Base-by-base conservation (phyloP, 1,284 basidiomycete genomes). In the Pholiota adiposa region DNA sequence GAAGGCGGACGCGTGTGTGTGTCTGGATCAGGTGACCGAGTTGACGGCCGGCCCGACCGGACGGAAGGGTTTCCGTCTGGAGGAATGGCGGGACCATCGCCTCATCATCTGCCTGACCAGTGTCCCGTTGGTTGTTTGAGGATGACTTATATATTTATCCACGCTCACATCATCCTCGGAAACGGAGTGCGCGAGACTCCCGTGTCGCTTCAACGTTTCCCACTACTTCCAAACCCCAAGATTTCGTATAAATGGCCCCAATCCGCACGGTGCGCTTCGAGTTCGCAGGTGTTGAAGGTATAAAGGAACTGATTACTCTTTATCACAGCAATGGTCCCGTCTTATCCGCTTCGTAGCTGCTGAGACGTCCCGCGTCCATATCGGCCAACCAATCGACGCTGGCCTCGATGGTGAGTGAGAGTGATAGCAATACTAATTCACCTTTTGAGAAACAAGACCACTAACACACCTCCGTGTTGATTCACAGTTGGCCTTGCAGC, bases 291-390 rank as follows among this genome's bases (percentile, higher is more conserved):
- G 18, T 23, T 34, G 9, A 6, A 4, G n/a, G 14, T 16, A 29
- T 16, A n/a, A n/a, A n/a, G n/a, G n/a, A n/a, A 40, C 16, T 16
- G 8, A 38, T 56, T 21, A 55, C 46, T 11, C n/a, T 19, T 16
- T 14, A 31, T 54, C 34, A 21, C 57, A 91, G 87, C 79, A 83
- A 81, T 93, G 92, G 92, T 86, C 85, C 25, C 86, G 92, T 44
- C 82, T 94, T 58, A 91, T 95, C 64, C 90, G 93, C 59, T 95
- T 95, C 72, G 80, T 91, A 18, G 92, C 93, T 12, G 77, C 75
- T n/a, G 92, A 93, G 75, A 92, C 90, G 0, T 78, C 81, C 6
- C 77, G 83, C 59, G 83, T 92, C 11, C 90, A 93, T 67, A 82
- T 92, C 62, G 93, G 93, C 41, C 83, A 94, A 71, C 92, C 93